Evolutionary conservation across 306 rosid genomes (phyloP).

Genomic region (Cucurbita pepo): DNA sequence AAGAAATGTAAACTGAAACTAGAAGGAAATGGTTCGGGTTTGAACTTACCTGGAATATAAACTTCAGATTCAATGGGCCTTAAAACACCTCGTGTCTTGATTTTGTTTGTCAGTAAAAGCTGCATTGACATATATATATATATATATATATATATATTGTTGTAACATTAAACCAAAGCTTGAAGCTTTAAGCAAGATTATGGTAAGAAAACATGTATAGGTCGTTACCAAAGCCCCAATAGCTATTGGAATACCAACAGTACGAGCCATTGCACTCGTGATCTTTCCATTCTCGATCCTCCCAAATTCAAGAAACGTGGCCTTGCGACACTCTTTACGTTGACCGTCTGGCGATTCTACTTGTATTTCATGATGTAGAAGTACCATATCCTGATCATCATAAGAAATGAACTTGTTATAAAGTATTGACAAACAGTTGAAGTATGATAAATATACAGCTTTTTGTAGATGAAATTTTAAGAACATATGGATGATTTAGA

Average conservation of each 20-base stretch:
- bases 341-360: conserved; percentile 48
- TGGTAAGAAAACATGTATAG: conserved; percentile 1
- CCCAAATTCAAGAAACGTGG: conserved; percentile 84
- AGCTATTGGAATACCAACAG: conserved; percentile 82
- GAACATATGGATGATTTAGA: neutral
- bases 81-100: conserved; percentile 81
- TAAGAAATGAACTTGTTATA: neutral
- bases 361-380: conserved; percentile 83
- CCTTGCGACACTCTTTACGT: conserved; percentile 44
- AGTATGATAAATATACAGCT: neutral
- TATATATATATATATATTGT: neutral
- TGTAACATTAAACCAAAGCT: neutral
- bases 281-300: conserved; percentile 36
- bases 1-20: neutral
- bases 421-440: neutral
- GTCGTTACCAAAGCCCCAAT: conserved; percentile 72
- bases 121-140: conserved; percentile 15
- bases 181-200: conserved; percentile 7
- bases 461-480: too few species aligned
- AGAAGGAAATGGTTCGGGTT: neutral
- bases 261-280: conserved; percentile 81
- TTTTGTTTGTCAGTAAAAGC: conserved; percentile 75
- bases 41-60: conserved; percentile 50
- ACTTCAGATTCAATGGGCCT: conserved; percentile 74
- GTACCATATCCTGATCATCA: conserved; percentile 82